Conservation (phyloP, 805 yeast genomes). For the Cyberlindnera mrakii region DNA sequence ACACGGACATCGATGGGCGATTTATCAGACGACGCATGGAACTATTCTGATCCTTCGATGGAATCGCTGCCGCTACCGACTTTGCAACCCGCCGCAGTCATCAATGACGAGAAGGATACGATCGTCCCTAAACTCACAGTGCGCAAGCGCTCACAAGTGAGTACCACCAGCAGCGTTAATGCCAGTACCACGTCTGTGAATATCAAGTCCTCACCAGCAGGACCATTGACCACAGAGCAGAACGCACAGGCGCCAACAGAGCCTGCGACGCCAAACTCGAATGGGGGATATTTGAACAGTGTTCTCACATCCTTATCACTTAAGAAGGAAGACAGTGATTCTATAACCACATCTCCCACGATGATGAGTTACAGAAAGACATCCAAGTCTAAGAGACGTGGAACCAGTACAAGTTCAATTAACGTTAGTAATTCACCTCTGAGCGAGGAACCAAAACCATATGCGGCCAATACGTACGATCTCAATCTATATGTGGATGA, state of each 20-base stretch:
- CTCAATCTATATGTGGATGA: constrained; percentile 50
- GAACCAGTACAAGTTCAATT: constrained; percentile 14
- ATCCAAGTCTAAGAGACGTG: constrained; percentile 11
- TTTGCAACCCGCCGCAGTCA: too few species aligned
- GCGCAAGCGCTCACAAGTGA: too few species aligned
- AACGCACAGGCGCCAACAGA: constrained; percentile 29
- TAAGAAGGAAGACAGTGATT: neutral
- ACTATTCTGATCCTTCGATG: constrained; percentile 5
- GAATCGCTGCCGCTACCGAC: neutral
- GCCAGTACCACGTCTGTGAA: neutral
- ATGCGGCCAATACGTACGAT: constrained; percentile 16
- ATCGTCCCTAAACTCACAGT: too few species aligned
- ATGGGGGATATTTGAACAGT: constrained; percentile 14
- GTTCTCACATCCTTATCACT: constrained; percentile 15
- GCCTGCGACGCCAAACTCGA: constrained; percentile 7
- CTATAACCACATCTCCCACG: constrained; percentile 15
- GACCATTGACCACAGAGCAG: constrained; percentile 44
- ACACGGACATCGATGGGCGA: neutral
- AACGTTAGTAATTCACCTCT: constrained; percentile 18
- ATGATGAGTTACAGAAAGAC: constrained; percentile 22
- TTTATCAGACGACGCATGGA: constrained; percentile 6
- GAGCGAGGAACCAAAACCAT: constrained; percentile 13
- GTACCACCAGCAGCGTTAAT: neutral
- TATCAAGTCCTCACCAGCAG: constrained; percentile 40
- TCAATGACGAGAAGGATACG: too few species aligned